Evolutionary conservation across 257 asterid species (phyloP), one percentile per base, ranked within the genome.

Genomic region (Linderniella brevidens): DNA sequence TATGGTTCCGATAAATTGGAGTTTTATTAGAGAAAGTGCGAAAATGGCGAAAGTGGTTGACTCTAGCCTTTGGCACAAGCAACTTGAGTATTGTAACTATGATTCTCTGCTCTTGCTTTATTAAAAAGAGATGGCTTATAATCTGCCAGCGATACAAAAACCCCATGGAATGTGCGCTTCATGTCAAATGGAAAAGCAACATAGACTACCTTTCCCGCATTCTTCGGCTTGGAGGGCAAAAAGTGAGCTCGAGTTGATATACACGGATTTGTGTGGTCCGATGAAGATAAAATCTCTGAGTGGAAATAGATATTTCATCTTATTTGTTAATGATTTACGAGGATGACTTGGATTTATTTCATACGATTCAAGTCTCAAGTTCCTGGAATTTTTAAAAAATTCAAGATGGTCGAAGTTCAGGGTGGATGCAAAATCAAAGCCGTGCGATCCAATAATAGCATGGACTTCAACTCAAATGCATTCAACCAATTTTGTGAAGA

Each of bases 401-500:
- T 42, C 17, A 42, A 42, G 47, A 42, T 8, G 47, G 47, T 42
- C 17, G 17, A 42, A 8, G 15, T 15, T 42, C 47, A 42, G 14
- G n/a, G 17, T 42, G 17, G 47, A 12, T 42, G 47, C 17, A 42
- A 42, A 14, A 13, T 42, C 9, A 12, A 13, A 17, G 14, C 18
- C n/a, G 17, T 42, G 14, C 8, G 17, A 8, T 8, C 4, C 10
- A 8, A 42, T 42, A 42, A 14, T 42, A 16, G 17, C 18, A 42
- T 0, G 47, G 3, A 42, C 16, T 42, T 8, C 17, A 42, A 42
- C 17, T 42, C 47, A 42, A 14, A 15, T 42, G 47, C 47, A 42
- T 42, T 38, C 47, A 42, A 42, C 47, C 47, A 42, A 42, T 42
- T 42, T 14, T 42, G 15, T 42, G 4, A 13, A 8, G 47, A 42